Evolutionary conservation across 2,329 filamentous ascomycete species (phyloP).

Genomic region (Scolecobasidium constrictum): DNA sequence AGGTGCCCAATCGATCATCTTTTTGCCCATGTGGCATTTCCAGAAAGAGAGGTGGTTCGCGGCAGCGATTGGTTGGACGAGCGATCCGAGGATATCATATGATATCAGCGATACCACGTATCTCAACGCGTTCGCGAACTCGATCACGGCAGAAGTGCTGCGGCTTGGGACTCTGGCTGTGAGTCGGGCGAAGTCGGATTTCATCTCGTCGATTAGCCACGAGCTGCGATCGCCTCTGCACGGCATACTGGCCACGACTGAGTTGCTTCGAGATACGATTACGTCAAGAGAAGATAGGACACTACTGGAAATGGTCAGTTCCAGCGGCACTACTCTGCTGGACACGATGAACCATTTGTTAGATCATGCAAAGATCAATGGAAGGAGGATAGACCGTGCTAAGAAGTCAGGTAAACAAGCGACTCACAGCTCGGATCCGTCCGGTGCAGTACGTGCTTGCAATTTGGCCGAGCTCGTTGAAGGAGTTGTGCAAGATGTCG

Average conservation of each 20-base stretch:
- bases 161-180: conserved; percentile 38
- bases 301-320: conserved; percentile 25
- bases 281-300: neutral
- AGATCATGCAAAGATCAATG: conserved; percentile 14
- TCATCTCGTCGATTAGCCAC: conserved; percentile 31
- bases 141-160: conserved; percentile 48
- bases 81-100: conserved; percentile 33
- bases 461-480: conserved; percentile 4
- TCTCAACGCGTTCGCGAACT: conserved; percentile 40
- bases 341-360: conserved; percentile 30
- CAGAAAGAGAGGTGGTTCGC: conserved; percentile 4
- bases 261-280: conserved; percentile 20
- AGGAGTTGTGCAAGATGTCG: conserved; percentile 1
- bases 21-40: conserved; percentile 4
- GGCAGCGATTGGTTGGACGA: conserved; percentile 18
- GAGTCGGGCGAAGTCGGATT: conserved; percentile 27
- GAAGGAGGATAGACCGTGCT: neutral
- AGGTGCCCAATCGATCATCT: conserved; percentile 3
- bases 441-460: too few relatives aligned
- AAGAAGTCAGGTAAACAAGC: neutral
- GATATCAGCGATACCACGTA: conserved; percentile 40
- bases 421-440: neutral
- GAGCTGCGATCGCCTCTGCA: conserved; percentile 21
- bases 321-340: conserved; percentile 29
- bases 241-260: conserved; percentile 16